Conservation (phyloP, 305 asterid species). For the Coffea humblotiana region DNA sequence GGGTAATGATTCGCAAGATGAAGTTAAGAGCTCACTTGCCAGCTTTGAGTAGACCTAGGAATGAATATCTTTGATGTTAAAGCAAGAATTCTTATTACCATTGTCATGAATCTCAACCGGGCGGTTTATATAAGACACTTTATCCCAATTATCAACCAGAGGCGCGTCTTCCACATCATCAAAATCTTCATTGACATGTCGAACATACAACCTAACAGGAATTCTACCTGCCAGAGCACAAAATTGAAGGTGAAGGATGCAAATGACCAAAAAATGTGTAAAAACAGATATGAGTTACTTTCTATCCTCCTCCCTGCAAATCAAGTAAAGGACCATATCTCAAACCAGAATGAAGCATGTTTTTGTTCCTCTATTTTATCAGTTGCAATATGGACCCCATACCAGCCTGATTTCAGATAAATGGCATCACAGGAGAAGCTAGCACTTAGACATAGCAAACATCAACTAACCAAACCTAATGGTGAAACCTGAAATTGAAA, state of each 20-base stretch:
- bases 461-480: not conserved
- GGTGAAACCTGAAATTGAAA: not conserved
- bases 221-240: conserved; percentile 60
- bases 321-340: not conserved
- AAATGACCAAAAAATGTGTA: not conserved
- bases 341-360: not conserved
- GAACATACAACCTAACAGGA: conserved; percentile 79
- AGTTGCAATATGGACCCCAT: not conserved
- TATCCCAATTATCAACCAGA: conserved; percentile 76
- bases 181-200: conserved; percentile 52
- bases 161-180: conserved; percentile 65
- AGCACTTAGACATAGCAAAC: conserved; percentile 1
- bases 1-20: not conserved
- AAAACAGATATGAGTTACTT: not conserved
- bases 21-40: not conserved
- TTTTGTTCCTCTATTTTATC: not conserved
- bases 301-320: not conserved
- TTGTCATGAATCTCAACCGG: conserved; percentile 72
- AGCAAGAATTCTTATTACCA: conserved; percentile 40
- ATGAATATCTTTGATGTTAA: not conserved
- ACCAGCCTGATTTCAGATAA: not conserved
- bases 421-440: not conserved
- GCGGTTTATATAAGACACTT: conserved; percentile 68
- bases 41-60: not conserved
- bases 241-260: conserved; percentile 14